These are phyloP conservation scores for Hysterium pulicare DNA, from an alignment of 2,329 filamentous ascomycete genomes.

Conservation along the genomic window DNA sequence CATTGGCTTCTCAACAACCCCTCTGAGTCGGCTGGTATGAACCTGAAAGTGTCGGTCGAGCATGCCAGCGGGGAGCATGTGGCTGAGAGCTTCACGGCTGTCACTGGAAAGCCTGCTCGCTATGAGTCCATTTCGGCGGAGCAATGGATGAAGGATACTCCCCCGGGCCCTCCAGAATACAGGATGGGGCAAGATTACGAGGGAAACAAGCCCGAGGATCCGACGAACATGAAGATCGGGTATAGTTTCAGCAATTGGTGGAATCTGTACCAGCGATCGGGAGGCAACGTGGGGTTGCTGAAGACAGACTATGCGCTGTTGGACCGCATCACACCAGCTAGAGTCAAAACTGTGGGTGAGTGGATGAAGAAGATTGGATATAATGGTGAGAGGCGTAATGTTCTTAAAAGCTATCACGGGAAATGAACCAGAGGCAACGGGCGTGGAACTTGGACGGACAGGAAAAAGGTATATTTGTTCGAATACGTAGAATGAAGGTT, in stretches of 20 bases:
- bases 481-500: too few species aligned
- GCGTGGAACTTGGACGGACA: too few species aligned
- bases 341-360: constrained; percentile 49
- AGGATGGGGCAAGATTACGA: constrained; percentile 22
- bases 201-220: constrained; percentile 28
- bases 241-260: constrained; percentile 55
- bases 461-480: too few species aligned
- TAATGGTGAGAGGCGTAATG: too few species aligned
- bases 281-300: constrained; percentile 32
- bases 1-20: constrained; percentile 28
- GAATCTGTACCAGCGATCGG: constrained; percentile 34
- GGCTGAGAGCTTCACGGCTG: constrained; percentile 26
- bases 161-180: constrained; percentile 35
- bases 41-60: constrained; percentile 24
- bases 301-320: constrained; percentile 48
- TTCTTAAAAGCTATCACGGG: too few species aligned
- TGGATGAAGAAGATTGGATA: constrained; percentile 31
- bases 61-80: constrained; percentile 25
- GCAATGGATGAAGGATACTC: constrained; percentile 9
- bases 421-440: too few species aligned
- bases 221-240: constrained; percentile 37
- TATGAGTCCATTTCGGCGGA: constrained; percentile 23
- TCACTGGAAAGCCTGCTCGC: constrained; percentile 29
- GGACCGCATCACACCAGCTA: constrained; percentile 50
- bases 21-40: constrained; percentile 18